phyloP scores from a whole-genome alignment of 345 rosid species.

The Rhodomyrtus tomentosa region DNA sequence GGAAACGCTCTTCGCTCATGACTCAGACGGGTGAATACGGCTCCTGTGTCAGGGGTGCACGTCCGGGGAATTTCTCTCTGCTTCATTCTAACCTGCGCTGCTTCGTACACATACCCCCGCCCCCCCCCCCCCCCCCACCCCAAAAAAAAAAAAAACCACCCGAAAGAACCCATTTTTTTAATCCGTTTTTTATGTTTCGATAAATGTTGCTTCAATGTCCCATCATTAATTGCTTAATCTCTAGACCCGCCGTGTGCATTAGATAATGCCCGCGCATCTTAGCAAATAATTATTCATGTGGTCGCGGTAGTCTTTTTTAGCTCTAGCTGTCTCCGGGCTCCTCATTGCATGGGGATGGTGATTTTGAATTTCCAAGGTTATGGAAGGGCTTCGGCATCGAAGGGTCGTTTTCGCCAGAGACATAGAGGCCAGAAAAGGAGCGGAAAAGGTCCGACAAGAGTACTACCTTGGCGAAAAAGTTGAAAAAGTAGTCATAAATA shows the following conservation, averaged over 20 bases:
- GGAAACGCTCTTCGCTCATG: not conserved
- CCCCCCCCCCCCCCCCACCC: no score
- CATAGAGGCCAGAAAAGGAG: not conserved
- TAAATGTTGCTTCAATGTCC: not conserved
- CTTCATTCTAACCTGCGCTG: slow-evolving; percentile 23
- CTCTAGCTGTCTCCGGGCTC: not conserved
- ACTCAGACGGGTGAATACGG: slow-evolving; percentile 12
- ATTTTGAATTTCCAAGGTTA: not conserved
- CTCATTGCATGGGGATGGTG: not conserved
- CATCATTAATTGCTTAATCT: not conserved
- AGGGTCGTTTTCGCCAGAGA: not conserved
- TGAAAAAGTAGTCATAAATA: not conserved
- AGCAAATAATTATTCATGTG: not conserved
- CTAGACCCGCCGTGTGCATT: not conserved
- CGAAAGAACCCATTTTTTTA: not conserved
- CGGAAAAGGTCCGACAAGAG: not conserved
- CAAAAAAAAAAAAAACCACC: no score
- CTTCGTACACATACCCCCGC: not conserved
- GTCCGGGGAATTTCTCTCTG: slow-evolving; percentile 7
- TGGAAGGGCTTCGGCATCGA: not conserved
- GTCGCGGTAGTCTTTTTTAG: not conserved
- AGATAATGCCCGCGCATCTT: not conserved
- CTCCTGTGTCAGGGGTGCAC: slow-evolving; percentile 28
- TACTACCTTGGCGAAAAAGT: not conserved
- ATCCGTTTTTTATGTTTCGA: not conserved